A percentile compares a stretch with the other conserved stretches of the same genome.
Evolutionary conservation across 73 alveolate species (phyloP).

Genomic region (Stentor coeruleus): DNA sequence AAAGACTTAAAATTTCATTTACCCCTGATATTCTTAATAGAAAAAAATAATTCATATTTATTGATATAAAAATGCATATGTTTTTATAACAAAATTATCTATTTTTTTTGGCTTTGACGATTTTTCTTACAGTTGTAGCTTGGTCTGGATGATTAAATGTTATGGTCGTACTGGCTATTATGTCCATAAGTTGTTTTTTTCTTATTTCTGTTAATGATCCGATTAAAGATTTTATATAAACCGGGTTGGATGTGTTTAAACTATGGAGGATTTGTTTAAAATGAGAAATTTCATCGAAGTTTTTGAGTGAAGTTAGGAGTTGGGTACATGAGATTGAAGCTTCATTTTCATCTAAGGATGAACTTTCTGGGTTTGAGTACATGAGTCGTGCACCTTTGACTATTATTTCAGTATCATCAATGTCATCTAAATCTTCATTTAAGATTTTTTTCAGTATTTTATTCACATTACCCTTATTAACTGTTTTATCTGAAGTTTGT

Average conservation of each 20-base stretch:
- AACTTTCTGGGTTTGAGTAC: neutral
- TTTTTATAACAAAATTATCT: too few species aligned
- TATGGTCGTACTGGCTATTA: neutral
- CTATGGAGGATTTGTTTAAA: neutral
- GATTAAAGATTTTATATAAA: neutral
- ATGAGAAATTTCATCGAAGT: neutral
- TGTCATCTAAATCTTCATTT: neutral
- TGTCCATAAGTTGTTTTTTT: neutral
- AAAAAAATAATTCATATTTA: too few species aligned
- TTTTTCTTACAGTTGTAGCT: constrained; percentile 21
- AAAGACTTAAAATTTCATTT: neutral
- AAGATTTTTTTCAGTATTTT: neutral
- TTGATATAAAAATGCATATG: too few species aligned
- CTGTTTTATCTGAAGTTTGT: neutral
- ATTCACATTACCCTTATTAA: neutral
- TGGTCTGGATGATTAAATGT: constrained; percentile 10
- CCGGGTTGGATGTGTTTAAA: neutral
- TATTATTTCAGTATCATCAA: constrained; percentile 6
- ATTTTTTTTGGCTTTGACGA: constrained; percentile 28
- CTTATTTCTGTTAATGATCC: constrained; percentile 3
- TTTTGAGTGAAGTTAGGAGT: neutral
- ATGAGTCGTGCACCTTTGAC: constrained; percentile 1
- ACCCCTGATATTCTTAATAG: neutral
- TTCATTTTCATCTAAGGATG: constrained; percentile 4
- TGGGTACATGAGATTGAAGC: neutral